Evolutionary conservation across 768 basidiomycete species (phyloP), one percentile per base, ranked within the genome.

Genomic region (Trametes elegans): DNA sequence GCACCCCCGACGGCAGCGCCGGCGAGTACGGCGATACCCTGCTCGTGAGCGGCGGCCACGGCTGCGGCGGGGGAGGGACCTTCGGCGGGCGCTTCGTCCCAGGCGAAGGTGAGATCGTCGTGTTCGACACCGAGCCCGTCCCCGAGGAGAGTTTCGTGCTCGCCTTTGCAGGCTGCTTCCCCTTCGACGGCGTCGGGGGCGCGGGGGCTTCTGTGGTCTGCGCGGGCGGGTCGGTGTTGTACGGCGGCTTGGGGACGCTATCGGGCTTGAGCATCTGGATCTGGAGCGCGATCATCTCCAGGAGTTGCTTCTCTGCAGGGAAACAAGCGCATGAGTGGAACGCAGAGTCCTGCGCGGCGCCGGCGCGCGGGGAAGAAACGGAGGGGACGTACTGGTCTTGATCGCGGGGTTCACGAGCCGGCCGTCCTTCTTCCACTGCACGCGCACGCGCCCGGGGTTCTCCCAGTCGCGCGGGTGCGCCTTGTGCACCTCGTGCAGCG

Each of bases 391-490:
- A 93, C 90, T 93, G 28, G 85, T 87, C 73, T 80, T 84, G 65
- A 93, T 84, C n/a, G 68, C 65, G 3, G 79, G 75, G 64, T 91
- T 87, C 55, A 88, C 71, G 8, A 87, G 75, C 31, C 70, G 64
- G 0, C 80, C 90, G 55, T 91, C 87, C 69, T 87, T 87, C 79
- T 90, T 93, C 88, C 88, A 92, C 66, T 90, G 90, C 21, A 98
- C 90, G 60, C 93, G 83, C 55, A 99, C 92, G 23, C 96, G 82
- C 8, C 96, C 96, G 0, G 96, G 96, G 69, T 99, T 99, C 66
- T 90, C 95, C 96, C 96, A 99, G 70, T 99, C 96, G 47, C 91
- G 82, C 10, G 96, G 96, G 65, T 99, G 96, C 24, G 82, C 76
- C 71, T 95, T 98, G 65, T 83, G 80, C 32, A 92, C 90, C 75